A percentile compares a stretch with the other conserved stretches of the same genome.
Evolutionary conservation across 805 yeast genomes (phyloP).

Genomic region (Nakazawaea populi): DNA sequence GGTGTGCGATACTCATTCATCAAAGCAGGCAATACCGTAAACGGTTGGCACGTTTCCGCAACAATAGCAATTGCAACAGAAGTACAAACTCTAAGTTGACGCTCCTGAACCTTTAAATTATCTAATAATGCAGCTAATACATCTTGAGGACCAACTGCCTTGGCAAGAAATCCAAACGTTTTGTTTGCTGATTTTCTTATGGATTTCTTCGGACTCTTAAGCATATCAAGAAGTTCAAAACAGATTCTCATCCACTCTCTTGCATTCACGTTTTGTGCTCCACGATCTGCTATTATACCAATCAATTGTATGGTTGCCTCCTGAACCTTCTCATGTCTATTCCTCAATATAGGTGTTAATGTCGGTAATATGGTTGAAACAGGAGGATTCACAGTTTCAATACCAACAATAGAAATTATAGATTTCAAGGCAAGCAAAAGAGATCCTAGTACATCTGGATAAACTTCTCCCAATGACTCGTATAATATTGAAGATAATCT

Average conservation of each 20-base stretch:
- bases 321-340: conserved; percentile 87
- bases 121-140: conserved; percentile 78
- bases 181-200: conserved; percentile 82
- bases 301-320: conserved; percentile 73
- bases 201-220: conserved; percentile 71
- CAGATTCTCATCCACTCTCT: conserved; percentile 98
- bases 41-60: conserved; percentile 89
- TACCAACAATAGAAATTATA: conserved; percentile 56
- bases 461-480: conserved; percentile 91
- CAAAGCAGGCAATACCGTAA: conserved; percentile 87
- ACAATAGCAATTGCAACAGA: conserved; percentile 98
- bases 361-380: conserved; percentile 79
- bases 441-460: conserved; percentile 90
- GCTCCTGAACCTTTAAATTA: conserved; percentile 86
- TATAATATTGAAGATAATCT: conserved; percentile 72
- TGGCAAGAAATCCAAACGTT: conserved; percentile 87
- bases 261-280: conserved; percentile 79
- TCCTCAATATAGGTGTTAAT: conserved; percentile 84
- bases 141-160: conserved; percentile 94
- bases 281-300: conserved; percentile 75
- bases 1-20: conserved; percentile 95
- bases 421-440: conserved; percentile 64
- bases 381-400: conserved; percentile 69
- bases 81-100: conserved; percentile 93
- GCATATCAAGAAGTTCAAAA: conserved; percentile 82